phyloP scores from a whole-genome alignment of 768 basidiomycete genomes.

The Tricholomella constricta region DNA sequence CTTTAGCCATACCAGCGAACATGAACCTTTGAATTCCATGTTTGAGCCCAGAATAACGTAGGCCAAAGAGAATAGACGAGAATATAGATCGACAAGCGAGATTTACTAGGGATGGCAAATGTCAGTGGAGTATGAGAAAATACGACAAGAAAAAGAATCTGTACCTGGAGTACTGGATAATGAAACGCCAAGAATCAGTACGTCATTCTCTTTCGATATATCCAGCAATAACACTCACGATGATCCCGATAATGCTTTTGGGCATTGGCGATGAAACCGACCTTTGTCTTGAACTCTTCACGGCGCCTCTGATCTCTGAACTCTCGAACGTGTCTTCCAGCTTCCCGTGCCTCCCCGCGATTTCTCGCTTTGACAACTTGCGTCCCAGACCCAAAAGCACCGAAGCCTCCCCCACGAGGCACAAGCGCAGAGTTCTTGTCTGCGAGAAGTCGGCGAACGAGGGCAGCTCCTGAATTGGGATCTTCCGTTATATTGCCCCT shows the following conservation, averaged over 20 bases:
- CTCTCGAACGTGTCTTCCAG: constrained; percentile 82
- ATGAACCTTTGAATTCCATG: no score
- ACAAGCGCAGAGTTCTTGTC: constrained; percentile 88
- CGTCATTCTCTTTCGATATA: neutral
- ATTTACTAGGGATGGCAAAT: constrained; percentile 6
- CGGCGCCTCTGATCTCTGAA: constrained; percentile 78
- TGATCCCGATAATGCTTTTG: constrained; percentile 91
- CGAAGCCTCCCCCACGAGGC: constrained; percentile 82
- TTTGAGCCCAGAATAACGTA: no score
- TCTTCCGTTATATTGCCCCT: constrained; percentile 51
- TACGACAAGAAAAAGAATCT: neutral
- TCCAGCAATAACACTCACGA: constrained; percentile 39
- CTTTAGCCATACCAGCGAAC: neutral
- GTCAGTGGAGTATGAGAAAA: neutral
- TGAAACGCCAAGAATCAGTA: neutral
- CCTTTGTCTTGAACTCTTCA: constrained; percentile 83
- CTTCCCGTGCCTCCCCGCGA: constrained; percentile 92
- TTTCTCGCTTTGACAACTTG: constrained; percentile 90
- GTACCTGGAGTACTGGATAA: constrained; percentile 21
- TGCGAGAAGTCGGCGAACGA: constrained; percentile 74
- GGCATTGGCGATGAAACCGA: constrained; percentile 76
- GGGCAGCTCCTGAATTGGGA: constrained; percentile 70
- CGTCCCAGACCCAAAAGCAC: constrained; percentile 80
- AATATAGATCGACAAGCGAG: neutral
- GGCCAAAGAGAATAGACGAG: neutral